phyloP scores from a whole-genome alignment of 345 rosid genomes.

The Acer negundo region DNA sequence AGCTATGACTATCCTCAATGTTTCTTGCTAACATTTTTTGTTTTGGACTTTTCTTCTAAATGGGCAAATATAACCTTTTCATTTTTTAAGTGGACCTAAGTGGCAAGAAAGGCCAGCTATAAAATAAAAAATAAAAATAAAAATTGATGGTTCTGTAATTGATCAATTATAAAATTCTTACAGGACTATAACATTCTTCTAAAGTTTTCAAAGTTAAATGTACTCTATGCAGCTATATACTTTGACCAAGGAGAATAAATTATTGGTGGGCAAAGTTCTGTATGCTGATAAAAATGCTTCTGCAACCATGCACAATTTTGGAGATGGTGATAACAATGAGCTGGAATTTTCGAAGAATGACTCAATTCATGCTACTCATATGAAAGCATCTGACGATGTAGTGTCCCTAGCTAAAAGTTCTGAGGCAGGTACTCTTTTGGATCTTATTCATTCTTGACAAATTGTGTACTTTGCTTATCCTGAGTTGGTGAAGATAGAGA shows the following conservation, averaged over 20 bases:
- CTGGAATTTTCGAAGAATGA: conserved; percentile 26
- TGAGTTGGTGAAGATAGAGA: conserved; percentile 3
- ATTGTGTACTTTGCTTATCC: background rate
- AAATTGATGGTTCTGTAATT: background rate
- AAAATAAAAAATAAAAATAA: background rate
- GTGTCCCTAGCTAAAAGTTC: conserved; percentile 33
- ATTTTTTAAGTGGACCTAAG: background rate
- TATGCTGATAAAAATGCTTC: conserved; percentile 25
- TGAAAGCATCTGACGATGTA: conserved; percentile 33
- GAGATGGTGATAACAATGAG: conserved; percentile 32
- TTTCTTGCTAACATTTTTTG: background rate
- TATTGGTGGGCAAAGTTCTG: conserved; percentile 46
- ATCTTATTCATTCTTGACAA: background rate
- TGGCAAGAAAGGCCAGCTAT: background rate
- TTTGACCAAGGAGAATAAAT: conserved; percentile 53
- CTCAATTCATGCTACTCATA: conserved; percentile 23
- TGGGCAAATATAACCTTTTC: background rate
- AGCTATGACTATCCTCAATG: background rate
- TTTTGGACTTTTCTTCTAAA: background rate
- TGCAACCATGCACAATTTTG: conserved; percentile 21
- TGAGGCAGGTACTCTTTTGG: conserved; percentile 57
- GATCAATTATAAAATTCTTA: background rate
- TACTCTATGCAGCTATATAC: conserved; percentile 56
- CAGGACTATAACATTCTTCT: conserved; percentile 8
- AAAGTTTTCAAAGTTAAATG: background rate